Conservation (phyloP, 305 asterid species). For the Fraxinus platypoda region DNA sequence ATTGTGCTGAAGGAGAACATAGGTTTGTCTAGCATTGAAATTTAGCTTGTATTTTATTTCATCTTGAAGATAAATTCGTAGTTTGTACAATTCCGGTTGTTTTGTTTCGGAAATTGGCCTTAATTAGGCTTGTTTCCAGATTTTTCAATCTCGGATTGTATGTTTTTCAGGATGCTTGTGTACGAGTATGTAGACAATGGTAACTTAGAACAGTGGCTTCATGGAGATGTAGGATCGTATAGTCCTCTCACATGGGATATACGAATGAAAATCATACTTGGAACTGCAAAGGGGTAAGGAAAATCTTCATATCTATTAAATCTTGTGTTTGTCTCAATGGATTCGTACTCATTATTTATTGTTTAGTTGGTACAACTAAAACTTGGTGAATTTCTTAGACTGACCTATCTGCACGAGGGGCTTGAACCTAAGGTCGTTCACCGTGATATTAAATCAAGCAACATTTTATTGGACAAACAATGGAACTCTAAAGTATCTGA, state of each 20-base stretch:
- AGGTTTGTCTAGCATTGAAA: slow-evolving; percentile 40
- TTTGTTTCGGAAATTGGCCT: background rate
- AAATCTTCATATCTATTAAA: background rate
- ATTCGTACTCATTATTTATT: background rate
- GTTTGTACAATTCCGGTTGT: background rate
- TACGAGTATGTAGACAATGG: slow-evolving; percentile 89
- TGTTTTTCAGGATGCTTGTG: slow-evolving; percentile 69
- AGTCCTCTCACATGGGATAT: slow-evolving; percentile 95
- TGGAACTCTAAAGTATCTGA: slow-evolving; percentile 87
- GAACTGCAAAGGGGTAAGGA: slow-evolving; percentile 86
- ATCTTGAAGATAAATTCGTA: background rate
- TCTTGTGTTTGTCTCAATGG: background rate
- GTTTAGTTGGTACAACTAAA: slow-evolving; percentile 3
- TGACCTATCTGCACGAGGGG: slow-evolving; percentile 88
- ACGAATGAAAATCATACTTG: slow-evolving; percentile 78
- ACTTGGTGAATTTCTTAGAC: slow-evolving; percentile 36
- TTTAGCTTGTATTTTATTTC: background rate
- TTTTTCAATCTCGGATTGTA: background rate
- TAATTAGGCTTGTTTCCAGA: background rate
- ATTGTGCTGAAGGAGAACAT: slow-evolving; percentile 90
- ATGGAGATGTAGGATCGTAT: slow-evolving; percentile 80
- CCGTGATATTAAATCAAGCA: slow-evolving; percentile 91
- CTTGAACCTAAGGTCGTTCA: slow-evolving; percentile 95
- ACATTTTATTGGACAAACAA: slow-evolving; percentile 70
- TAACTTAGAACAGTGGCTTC: slow-evolving; percentile 92